These are phyloP conservation scores for Globisporangium solare DNA, from an alignment of 352 stramenopile genomes.

Conservation along the genomic window DNA sequence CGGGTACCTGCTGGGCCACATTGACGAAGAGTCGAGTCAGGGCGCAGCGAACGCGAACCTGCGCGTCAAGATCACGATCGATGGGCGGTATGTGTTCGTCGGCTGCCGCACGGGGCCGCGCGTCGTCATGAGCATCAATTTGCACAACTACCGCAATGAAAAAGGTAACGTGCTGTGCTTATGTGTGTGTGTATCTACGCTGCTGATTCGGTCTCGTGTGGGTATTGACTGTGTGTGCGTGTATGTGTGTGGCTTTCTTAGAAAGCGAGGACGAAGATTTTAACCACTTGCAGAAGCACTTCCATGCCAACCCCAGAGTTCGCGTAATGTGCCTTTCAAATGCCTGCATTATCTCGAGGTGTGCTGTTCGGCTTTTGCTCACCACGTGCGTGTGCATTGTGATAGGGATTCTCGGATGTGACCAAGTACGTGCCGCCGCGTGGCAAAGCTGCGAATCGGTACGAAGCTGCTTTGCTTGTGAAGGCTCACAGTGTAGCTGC, in stretches of 20 bases:
- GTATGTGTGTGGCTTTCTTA: constrained; percentile 17
- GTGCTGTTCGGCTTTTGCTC: not conserved
- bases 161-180: constrained; percentile 51
- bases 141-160: constrained; percentile 76
- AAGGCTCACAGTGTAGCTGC: not conserved
- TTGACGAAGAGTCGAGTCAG: constrained; percentile 70
- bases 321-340: constrained; percentile 32
- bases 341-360: constrained; percentile 4
- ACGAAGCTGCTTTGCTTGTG: not conserved
- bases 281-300: constrained; percentile 78
- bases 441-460: constrained; percentile 10
- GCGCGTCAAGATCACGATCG: constrained; percentile 70
- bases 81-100: constrained; percentile 81
- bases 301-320: constrained; percentile 47
- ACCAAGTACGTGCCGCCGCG: constrained; percentile 31
- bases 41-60: constrained; percentile 45
- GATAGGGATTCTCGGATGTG: constrained; percentile 72
- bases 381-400: constrained; percentile 7
- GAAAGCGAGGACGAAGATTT: constrained; percentile 77
- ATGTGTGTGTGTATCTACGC: not conserved
- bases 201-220: no score
- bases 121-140: constrained; percentile 78
- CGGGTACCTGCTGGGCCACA: constrained; percentile 72
- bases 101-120: constrained; percentile 60
- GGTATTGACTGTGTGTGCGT: not conserved